Base-by-base conservation (phyloP, 2,329 filamentous ascomycete genomes). In the Pyrenophora graminea region DNA sequence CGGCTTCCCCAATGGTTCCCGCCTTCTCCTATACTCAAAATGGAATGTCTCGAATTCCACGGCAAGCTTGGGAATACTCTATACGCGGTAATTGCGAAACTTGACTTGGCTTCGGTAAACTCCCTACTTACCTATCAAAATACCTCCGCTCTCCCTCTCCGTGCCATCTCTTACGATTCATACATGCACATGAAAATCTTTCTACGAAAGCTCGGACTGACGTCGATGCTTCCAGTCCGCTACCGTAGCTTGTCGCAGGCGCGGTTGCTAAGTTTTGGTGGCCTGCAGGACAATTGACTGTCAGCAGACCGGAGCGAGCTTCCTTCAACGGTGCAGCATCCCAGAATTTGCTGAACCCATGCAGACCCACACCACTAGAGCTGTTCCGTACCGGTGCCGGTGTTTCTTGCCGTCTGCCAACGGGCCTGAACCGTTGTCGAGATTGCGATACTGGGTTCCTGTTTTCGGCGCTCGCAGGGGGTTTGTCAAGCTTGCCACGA, bases 81-180 rank as follows among this genome's bases (percentile, higher is more conserved):
- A 30, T 6, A 9, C 6, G 23, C 23, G 2, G 23, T 25, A 25
- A 1, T 25, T 25, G 6, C 23, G 23, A 25, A 25, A 25, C 23
- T 3, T 25, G 23, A 25, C 4, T 6, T 25, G 6, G 43, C 34
- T 45, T 39, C 25, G 13, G 32, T 39, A 17, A 36, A 40, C 15
- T 25, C 13, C 5, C 9, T 21, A 9, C 15, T 5, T 23, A 15
- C 2, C 12, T 17, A 23, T 18, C 10, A n/a, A 32, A 37, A 43
- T 40, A 30, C 49, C 49, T 47, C 49, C 47, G 36, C 34, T 50
- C 33, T 23, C 4, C 19, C 17, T 15, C 32, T 25, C 21, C 45
- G 34, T 39, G 17, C 9, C 19, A 34, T 27, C 17, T 19, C 21
- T 19, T 39, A 25, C n/a, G 15, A 33, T 18, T 23, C 39, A 34